Percentiles rank a stretch among this genome's conserved stretches.
phyloP scores from a whole-genome alignment of 2,329 filamentous ascomycete genomes.

The Alternaria dauci region DNA sequence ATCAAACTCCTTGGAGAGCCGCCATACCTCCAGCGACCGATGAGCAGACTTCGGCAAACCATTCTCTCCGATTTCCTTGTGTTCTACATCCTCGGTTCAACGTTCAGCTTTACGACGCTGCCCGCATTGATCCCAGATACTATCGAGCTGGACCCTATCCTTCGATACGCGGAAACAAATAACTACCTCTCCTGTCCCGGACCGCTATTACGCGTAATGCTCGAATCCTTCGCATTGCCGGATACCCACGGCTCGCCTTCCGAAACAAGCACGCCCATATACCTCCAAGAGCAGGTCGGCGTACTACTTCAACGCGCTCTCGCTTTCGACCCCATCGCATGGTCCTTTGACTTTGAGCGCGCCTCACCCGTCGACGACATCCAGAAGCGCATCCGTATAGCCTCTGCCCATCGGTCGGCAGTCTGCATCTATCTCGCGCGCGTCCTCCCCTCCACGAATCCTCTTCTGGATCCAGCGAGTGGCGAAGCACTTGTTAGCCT shows the following conservation, averaged over 20 bases:
- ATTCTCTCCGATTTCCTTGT: conserved; percentile 50
- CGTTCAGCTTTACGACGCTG: conserved; percentile 39
- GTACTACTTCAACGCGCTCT: conserved; percentile 37
- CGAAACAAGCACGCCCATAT: conserved; percentile 15
- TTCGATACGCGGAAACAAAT: conserved; percentile 52
- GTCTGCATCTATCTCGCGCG: conserved; percentile 52
- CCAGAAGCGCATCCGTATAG: conserved; percentile 46
- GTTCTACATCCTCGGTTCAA: conserved; percentile 48
- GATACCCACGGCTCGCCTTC: conserved; percentile 28
- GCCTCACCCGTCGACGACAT: conserved; percentile 46
- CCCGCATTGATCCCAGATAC: conserved; percentile 41
- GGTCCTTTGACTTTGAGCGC: conserved; percentile 44
- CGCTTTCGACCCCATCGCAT: conserved; percentile 43
- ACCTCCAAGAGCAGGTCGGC: conserved; percentile 38
- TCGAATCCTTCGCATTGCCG: conserved; percentile 46
- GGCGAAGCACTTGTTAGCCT: conserved; percentile 49
- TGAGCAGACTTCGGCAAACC: conserved; percentile 44
- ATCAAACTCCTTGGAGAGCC: conserved; percentile 51
- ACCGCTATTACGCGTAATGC: conserved; percentile 48
- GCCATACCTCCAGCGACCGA: conserved; percentile 36
- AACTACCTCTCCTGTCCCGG: conserved; percentile 52
- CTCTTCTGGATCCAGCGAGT: conserved; percentile 51
- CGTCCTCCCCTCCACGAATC: conserved; percentile 41
- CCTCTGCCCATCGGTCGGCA: conserved; percentile 51
- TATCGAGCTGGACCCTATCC: conserved; percentile 44